Percentiles rank a stretch among this genome's conserved stretches.
Evolutionary conservation across 2,329 filamentous ascomycete genomes (phyloP).

Genomic region (Westerdykella sp.): DNA sequence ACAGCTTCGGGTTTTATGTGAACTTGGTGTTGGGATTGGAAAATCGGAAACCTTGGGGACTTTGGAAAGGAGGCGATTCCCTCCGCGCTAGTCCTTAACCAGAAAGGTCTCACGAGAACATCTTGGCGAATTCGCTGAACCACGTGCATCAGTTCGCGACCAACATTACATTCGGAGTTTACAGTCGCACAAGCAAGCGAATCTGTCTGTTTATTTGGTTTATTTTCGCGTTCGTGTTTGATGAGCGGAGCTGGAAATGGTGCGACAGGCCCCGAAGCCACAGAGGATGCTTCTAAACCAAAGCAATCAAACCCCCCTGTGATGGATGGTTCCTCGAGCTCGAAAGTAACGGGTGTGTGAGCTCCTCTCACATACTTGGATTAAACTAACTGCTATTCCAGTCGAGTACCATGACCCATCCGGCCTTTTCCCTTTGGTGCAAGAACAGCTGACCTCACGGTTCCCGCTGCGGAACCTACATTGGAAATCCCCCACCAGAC

Average conservation of each 20-base stretch:
- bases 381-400: slow-evolving; percentile 36
- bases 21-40: too few species aligned
- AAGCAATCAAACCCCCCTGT: slow-evolving; percentile 24
- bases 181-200: not conserved
- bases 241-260: slow-evolving; percentile 35
- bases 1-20: too few species aligned
- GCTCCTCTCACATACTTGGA: slow-evolving; percentile 1
- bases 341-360: slow-evolving; percentile 46
- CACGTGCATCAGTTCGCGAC: not conserved
- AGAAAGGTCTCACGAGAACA: too few species aligned
- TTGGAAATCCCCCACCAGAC: slow-evolving; percentile 92
- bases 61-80: too few species aligned
- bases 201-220: not conserved
- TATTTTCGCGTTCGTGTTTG: slow-evolving; percentile 16
- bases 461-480: slow-evolving; percentile 87
- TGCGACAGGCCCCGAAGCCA: slow-evolving; percentile 32
- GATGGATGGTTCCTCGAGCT: slow-evolving; percentile 42
- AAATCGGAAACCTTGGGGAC: too few species aligned
- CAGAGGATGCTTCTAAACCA: slow-evolving; percentile 30
- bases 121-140: not conserved
- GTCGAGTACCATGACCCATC: slow-evolving; percentile 96
- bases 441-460: slow-evolving; percentile 67
- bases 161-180: not conserved
- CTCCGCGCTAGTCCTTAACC: too few species aligned
- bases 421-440: slow-evolving; percentile 76